Base-by-base conservation (phyloP, 371 early-diverging fungal genomes). In the Mucor circinelloides region DNA sequence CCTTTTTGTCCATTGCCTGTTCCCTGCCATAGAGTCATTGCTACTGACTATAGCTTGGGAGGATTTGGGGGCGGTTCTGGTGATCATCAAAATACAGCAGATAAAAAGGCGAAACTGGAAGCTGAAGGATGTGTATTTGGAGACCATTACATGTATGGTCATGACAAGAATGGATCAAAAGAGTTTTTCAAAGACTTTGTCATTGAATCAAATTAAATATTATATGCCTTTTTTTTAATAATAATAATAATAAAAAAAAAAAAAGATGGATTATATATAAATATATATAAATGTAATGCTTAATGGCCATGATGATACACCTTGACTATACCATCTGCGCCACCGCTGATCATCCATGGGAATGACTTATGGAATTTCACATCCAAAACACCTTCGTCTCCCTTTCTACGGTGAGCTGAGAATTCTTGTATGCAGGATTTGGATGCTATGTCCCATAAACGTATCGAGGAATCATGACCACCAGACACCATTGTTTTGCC, bases 401-500 rank as follows among this genome's bases (percentile, higher is more conserved):
- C 85, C 74, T 93, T 93, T 64, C 83, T 81, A 23, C 93, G 76
- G 67, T 94, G 94, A 0, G 92, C 85, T 23, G 89, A 84, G 66
- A 92, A 88, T 72, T 93, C 94, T 72, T 94, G 94, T 19, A 91
- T 67, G 77, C 93, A 93, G 17, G 82, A 69, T 40, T 83, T 82
- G n/a, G 84, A 81, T 58, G 74, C 32, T 36, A 94, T 76, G 72
- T 95, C 94, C 94, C 95, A 96, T 75, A 91, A 76, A 48, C 93
- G 85, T 25, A 94, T 82, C 5, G 92, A 90, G 46, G 90, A 84
- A 74, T 96, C 94, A 78, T 96, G 94, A 88, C 91, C 94, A 66
- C 93, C 93, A 15, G 94, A 89, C 17, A 88, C 92, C 30, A 96
- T 73, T 0, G 84, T 73, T 48, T 85, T 72, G 8, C 94, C 94